A percentile compares a stretch with the other conserved stretches of the same genome.
These are phyloP conservation scores for Rhypophila decipiens DNA, from an alignment of 495 filamentous ascomycete species.

Conservation along the genomic window DNA sequence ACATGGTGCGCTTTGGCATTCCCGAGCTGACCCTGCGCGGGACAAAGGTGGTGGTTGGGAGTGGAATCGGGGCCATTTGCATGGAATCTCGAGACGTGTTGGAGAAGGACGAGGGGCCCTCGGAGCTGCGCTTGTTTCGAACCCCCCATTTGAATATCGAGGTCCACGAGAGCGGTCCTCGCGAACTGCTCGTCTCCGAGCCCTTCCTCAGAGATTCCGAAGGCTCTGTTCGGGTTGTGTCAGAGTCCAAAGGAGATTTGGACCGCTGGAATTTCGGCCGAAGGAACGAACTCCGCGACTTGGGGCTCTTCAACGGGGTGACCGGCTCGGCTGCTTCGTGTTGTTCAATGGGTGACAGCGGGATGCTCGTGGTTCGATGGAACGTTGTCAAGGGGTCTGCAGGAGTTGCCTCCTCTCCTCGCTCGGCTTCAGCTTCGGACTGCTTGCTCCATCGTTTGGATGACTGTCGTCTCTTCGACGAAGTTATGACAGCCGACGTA, in stretches of 20 bases:
- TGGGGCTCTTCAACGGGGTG: conserved; percentile 12
- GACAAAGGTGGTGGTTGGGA: conserved; percentile 21
- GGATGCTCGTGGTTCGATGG: conserved; percentile 31
- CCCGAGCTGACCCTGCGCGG: conserved; percentile 34
- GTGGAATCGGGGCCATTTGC: conserved; percentile 27
- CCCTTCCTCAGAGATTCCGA: conserved; percentile 24
- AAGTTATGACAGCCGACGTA: conserved; percentile 40
- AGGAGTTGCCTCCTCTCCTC: background rate
- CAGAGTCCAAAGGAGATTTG: conserved; percentile 29
- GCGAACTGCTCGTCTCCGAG: conserved; percentile 39
- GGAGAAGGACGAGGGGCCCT: conserved; percentile 59
- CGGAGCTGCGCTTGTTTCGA: conserved; percentile 52
- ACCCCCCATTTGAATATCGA: conserved; percentile 68
- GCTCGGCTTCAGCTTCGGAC: conserved; percentile 6
- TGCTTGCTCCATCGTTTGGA: conserved; percentile 16
- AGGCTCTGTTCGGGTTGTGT: conserved; percentile 27
- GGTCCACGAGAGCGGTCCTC: conserved; percentile 47
- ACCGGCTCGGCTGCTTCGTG: conserved; percentile 5
- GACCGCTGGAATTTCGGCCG: conserved; percentile 33
- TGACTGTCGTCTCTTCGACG: conserved; percentile 31
- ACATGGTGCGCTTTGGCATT: conserved; percentile 68
- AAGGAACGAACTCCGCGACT: conserved; percentile 26
- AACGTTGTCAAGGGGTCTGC: conserved; percentile 22
- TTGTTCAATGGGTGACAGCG: conserved; percentile 3
- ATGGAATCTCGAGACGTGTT: conserved; percentile 82